Evolutionary conservation across 2,329 filamentous ascomycete species (phyloP).

Genomic region (Fusarium illudens): DNA sequence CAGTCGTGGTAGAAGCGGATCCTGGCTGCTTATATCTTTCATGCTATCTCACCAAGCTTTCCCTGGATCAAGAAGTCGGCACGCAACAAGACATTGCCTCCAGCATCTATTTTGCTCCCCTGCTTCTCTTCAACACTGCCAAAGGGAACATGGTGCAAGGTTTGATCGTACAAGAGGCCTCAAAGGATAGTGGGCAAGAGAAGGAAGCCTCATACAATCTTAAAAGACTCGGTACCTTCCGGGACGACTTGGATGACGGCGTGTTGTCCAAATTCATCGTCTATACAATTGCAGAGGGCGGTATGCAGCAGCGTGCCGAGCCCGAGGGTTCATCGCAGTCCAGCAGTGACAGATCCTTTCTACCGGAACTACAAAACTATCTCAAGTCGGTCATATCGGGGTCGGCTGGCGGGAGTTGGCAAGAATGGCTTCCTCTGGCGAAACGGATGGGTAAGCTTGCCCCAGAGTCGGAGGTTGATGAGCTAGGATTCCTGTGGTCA

Average conservation of each 20-base stretch:
- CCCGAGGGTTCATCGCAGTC: background rate
- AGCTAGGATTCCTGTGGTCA: background rate
- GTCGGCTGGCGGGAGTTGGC: background rate
- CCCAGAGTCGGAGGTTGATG: background rate
- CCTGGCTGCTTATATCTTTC: background rate
- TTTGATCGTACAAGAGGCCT: background rate
- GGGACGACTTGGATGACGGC: background rate
- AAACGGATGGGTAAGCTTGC: background rate
- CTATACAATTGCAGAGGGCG: background rate
- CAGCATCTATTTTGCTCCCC: background rate
- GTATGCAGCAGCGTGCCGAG: background rate
- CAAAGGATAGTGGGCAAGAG: too few relatives aligned
- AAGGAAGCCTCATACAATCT: background rate
- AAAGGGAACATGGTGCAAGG: background rate
- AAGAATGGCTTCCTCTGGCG: background rate
- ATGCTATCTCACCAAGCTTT: background rate
- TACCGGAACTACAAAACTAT: background rate
- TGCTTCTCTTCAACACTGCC: background rate
- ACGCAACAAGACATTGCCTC: background rate
- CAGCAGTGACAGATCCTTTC: background rate
- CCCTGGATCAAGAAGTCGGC: background rate
- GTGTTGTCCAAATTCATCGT: background rate
- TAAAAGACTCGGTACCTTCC: background rate
- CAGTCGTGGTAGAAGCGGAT: background rate
- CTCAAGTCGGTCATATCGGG: background rate